Evolutionary conservation across 257 asterid species (phyloP).

Genomic region (Penstemon barbatus): DNA sequence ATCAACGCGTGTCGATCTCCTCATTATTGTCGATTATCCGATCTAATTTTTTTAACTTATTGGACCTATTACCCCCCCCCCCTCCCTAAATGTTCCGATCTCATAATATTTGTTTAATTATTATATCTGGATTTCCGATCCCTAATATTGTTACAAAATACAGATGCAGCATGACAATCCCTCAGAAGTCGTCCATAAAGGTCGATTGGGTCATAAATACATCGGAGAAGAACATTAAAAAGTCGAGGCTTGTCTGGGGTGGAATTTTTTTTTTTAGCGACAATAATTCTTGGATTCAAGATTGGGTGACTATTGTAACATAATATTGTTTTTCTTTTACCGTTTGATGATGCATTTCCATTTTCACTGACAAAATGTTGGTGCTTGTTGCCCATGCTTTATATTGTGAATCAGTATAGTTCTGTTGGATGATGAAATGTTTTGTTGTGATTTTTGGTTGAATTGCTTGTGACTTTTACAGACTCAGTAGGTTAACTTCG

Average conservation of each 20-base stretch:
- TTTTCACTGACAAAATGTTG: constrained; percentile 16
- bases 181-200: no score
- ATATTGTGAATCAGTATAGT: constrained; percentile 12
- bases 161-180: no score
- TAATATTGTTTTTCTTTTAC: constrained; percentile 35
- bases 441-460: constrained; percentile 17
- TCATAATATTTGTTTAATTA: no score
- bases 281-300: constrained; percentile 39
- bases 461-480: neutral
- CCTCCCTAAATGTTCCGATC: no score
- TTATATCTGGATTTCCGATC: no score
- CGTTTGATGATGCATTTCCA: constrained; percentile 11
- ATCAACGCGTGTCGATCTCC: no score
- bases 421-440: constrained; percentile 9
- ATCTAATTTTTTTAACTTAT: no score
- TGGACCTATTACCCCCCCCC: no score
- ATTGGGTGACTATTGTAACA: constrained; percentile 45
- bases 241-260: constrained; percentile 26
- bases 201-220: no score
- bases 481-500: neutral
- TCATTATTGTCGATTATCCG: no score
- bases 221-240: no score
- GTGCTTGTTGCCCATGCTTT: constrained; percentile 4
- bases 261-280: constrained; percentile 38
- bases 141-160: no score